These are phyloP conservation scores for Nitzschia sp. DNA, from an alignment of 108 stramenopile genomes.

Conservation along the genomic window DNA sequence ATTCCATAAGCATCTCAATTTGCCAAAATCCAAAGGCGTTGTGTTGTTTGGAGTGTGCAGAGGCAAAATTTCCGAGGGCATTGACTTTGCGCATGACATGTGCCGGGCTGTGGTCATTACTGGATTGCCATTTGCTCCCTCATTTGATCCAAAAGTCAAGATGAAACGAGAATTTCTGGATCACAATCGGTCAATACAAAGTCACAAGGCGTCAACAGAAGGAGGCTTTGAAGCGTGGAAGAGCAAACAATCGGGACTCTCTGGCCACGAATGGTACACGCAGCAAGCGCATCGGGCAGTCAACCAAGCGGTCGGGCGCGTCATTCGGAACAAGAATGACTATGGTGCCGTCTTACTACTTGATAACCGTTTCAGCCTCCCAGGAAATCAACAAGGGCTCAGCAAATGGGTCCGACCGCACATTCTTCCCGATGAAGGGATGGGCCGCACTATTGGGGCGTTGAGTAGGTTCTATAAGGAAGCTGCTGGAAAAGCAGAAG, in stretches of 20 bases:
- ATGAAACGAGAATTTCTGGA: conserved; percentile 95
- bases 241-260: conserved; percentile 36
- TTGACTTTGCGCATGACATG: conserved; percentile 93
- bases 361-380: conserved; percentile 89
- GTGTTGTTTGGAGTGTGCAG: conserved; percentile 96
- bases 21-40: conserved; percentile 75
- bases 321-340: conserved; percentile 96
- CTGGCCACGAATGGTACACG: conserved; percentile 96
- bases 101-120: conserved; percentile 96
- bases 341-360: conserved; percentile 95
- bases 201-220: conserved; percentile 51
- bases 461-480: conserved; percentile 70
- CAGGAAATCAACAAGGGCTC: conserved; percentile 68
- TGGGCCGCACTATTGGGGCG: conserved; percentile 54
- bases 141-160: conserved; percentile 92
- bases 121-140: conserved; percentile 96
- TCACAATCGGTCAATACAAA: conserved; percentile 48
- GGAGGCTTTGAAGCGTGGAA: conserved; percentile 74
- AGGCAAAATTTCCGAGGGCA: conserved; percentile 89
- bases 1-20: conserved; percentile 79
- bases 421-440: conserved; percentile 71
- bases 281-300: conserved; percentile 97
- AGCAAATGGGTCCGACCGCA: conserved; percentile 87
- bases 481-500: conserved; percentile 53
- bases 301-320: conserved; percentile 98